Evolutionary conservation across 1,284 basidiomycete species (phyloP).

Genomic region (Trichosporon inkin): DNA sequence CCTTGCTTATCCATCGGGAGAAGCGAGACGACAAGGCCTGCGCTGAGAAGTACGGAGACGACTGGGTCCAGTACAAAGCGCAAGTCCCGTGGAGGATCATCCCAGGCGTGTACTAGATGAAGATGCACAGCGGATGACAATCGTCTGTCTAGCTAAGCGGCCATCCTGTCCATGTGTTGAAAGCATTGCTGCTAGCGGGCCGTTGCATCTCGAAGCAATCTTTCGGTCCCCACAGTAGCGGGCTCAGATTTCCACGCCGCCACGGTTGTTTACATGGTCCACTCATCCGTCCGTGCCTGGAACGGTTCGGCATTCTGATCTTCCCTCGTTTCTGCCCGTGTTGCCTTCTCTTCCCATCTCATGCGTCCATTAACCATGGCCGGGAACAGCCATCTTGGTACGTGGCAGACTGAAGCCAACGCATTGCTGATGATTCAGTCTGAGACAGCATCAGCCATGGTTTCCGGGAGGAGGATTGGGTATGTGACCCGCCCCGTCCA

Average conservation of each 20-base stretch:
- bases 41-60: conserved; percentile 11
- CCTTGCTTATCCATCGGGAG: conserved; percentile 12
- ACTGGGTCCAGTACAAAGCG: conserved; percentile 12
- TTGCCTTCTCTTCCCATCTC: not conserved
- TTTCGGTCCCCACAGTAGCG: not conserved
- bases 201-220: not conserved
- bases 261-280: conserved; percentile 2
- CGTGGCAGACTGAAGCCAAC: not conserved
- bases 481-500: not conserved
- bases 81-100: conserved; percentile 12
- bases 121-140: not conserved
- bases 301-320: not conserved
- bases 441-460: not conserved
- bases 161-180: not conserved
- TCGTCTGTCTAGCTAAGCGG: not conserved
- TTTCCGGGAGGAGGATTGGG: not conserved
- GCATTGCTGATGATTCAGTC: not conserved
- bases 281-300: conserved; percentile 5
- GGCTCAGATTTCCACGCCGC: not conserved
- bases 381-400: not conserved
- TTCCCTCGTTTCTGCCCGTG: not conserved
- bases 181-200: not conserved
- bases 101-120: conserved; percentile 12
- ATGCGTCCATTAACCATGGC: not conserved
- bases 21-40: conserved; percentile 13